These are phyloP conservation scores for Pterula multifida DNA, from an alignment of 1,284 basidiomycete genomes.

Conservation along the genomic window DNA sequence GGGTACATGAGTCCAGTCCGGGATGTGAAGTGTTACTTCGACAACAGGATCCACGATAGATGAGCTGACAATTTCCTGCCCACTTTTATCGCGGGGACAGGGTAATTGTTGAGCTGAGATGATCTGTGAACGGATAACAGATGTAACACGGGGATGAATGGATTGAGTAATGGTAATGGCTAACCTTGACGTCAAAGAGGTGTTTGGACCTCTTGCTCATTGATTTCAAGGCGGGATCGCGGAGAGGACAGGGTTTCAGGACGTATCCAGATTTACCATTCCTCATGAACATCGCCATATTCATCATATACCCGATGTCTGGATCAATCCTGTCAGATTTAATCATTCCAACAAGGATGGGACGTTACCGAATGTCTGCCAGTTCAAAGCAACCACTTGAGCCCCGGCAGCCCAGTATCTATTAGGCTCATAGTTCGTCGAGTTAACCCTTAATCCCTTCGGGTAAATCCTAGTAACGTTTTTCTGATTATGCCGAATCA, in stretches of 20 bases:
- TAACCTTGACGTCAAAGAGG: constrained; percentile 50
- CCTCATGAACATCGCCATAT: constrained; percentile 88
- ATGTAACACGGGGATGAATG: not conserved
- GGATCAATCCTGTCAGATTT: constrained; percentile 5
- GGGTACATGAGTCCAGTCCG: constrained; percentile 42
- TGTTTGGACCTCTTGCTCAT: constrained; percentile 45
- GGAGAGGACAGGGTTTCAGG: constrained; percentile 79
- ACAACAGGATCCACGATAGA: constrained; percentile 64
- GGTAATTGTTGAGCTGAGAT: constrained; percentile 94
- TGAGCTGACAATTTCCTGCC: constrained; percentile 49
- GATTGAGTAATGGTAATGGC: no score
- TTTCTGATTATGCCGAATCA: constrained; percentile 81
- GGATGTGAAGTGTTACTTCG: constrained; percentile 67
- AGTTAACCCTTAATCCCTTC: constrained; percentile 70
- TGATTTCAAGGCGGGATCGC: constrained; percentile 51
- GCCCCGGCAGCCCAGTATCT: constrained; percentile 85
- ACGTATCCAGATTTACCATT: constrained; percentile 85
- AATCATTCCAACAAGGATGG: not conserved
- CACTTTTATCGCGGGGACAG: constrained; percentile 51
- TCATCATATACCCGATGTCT: constrained; percentile 86
- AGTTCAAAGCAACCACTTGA: constrained; percentile 95
- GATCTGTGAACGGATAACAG: constrained; percentile 20
- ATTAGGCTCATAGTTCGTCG: constrained; percentile 85
- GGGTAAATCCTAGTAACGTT: constrained; percentile 93
- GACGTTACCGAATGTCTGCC: constrained; percentile 81